These are phyloP conservation scores for Penicillium roqueforti DNA, from an alignment of 495 filamentous ascomycete species.

Conservation along the genomic window DNA sequence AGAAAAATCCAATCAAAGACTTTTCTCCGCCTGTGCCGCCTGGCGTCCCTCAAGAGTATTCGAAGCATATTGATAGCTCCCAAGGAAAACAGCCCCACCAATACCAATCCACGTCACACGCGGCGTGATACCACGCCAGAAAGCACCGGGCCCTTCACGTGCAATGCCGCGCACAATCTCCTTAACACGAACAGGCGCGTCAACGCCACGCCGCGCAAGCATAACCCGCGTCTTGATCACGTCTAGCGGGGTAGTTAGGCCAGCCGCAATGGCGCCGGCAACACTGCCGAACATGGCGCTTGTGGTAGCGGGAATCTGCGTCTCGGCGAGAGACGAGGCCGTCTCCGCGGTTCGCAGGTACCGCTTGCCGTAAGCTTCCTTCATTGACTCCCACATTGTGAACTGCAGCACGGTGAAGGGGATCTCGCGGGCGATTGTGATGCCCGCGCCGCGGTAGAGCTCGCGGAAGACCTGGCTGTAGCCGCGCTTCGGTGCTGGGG, in stretches of 20 bases:
- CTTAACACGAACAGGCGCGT: constrained; percentile 50
- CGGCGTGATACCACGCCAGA: constrained; percentile 86
- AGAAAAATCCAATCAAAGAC: neutral
- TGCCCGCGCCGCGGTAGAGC: constrained; percentile 82
- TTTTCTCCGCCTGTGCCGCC: constrained; percentile 15
- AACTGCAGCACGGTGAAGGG: constrained; percentile 97
- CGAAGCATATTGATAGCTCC: constrained; percentile 88
- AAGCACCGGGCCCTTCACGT: constrained; percentile 66
- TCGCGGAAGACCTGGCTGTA: constrained; percentile 65
- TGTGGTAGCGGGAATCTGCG: constrained; percentile 63
- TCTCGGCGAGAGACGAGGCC: constrained; percentile 12
- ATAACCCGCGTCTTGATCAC: constrained; percentile 97
- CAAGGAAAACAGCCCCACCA: constrained; percentile 91
- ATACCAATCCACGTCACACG: constrained; percentile 90
- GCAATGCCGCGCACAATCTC: constrained; percentile 63
- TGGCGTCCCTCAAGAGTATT: constrained; percentile 57
- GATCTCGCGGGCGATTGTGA: constrained; percentile 93
- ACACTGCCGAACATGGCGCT: constrained; percentile 82
- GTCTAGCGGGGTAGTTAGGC: constrained; percentile 86
- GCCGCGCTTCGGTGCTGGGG: constrained; percentile 40
- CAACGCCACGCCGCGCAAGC: constrained; percentile 54
- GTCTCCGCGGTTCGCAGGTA: constrained; percentile 19
- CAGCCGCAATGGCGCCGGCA: constrained; percentile 81
- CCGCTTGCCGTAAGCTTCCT: constrained; percentile 49
- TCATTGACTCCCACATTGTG: constrained; percentile 93